Conservation (phyloP, 208 protist genomes). For the Trypanosoma melophagium region DNA sequence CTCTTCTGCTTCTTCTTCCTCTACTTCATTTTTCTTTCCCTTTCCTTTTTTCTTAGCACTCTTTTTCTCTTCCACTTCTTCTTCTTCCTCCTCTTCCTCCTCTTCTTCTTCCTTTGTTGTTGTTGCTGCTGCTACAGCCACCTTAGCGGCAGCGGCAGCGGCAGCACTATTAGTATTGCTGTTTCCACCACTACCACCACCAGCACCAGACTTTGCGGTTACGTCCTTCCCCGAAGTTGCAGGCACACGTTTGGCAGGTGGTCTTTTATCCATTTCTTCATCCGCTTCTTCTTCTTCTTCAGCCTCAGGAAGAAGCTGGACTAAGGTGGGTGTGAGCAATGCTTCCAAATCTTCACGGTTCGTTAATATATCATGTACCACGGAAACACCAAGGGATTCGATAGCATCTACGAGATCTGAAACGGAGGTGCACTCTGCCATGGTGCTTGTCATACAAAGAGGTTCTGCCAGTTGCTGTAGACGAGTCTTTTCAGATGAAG, state of each 20-base stretch:
- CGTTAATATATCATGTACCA: conserved; percentile 78
- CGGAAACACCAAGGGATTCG: conserved; percentile 51
- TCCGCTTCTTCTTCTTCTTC: conserved; percentile 30
- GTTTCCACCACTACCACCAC: background rate
- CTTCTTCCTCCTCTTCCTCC: conserved; percentile 22
- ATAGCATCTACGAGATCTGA: conserved; percentile 72
- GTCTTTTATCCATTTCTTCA: conserved; percentile 1
- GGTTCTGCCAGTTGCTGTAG: conserved; percentile 61
- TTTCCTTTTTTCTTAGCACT: conserved; percentile 29
- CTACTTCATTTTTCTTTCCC: background rate
- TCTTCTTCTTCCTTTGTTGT: conserved; percentile 28
- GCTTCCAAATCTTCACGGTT: conserved; percentile 80
- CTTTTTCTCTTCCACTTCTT: conserved; percentile 23
- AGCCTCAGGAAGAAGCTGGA: conserved; percentile 79
- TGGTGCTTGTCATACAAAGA: conserved; percentile 55
- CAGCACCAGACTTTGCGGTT: background rate
- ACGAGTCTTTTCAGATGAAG: conserved; percentile 44
- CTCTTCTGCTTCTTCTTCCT: conserved; percentile 1
- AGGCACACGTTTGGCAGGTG: background rate
- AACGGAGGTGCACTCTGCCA: conserved; percentile 58
- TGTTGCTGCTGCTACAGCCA: conserved; percentile 5
- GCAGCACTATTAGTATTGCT: conserved; percentile 8
- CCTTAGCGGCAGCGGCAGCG: conserved; percentile 10
- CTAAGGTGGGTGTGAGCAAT: conserved; percentile 77
- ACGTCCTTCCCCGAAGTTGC: background rate